Conservation (phyloP, 2,329 filamentous ascomycete genomes). For the Sodiomyces alkalinus region DNA sequence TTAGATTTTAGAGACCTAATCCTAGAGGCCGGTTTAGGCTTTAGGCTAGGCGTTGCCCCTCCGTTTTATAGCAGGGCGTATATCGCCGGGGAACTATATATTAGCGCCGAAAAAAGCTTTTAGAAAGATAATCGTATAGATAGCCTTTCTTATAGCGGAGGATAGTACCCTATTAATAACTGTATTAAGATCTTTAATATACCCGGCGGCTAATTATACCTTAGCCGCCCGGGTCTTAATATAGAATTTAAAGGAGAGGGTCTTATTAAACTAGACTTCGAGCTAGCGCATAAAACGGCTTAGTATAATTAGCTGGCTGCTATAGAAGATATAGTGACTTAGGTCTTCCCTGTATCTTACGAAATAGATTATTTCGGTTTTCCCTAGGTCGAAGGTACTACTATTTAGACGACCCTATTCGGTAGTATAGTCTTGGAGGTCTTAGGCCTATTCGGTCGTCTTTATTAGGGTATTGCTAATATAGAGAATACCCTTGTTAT, state of each 20-base stretch:
- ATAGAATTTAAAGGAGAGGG: constrained; percentile 7
- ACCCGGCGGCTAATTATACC: constrained; percentile 5
- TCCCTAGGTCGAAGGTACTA: constrained; percentile 9
- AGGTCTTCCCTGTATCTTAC: constrained; percentile 1
- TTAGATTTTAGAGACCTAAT: constrained; percentile 3
- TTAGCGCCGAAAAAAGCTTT: constrained; percentile 4
- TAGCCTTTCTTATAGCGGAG: constrained; percentile 1
- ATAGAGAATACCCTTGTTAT: constrained; percentile 8
- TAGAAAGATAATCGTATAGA: constrained; percentile 3
- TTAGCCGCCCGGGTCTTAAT: constrained; percentile 7
- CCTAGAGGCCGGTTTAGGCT: not conserved
- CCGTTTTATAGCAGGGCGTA: not conserved
- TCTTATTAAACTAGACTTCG: constrained; percentile 9
- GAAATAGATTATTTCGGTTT: constrained; percentile 11
- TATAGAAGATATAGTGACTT: constrained; percentile 1
- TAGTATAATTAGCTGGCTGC: constrained; percentile 1
- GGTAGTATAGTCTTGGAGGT: constrained; percentile 4
- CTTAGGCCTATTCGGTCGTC: constrained; percentile 4
- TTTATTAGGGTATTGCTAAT: constrained; percentile 5
- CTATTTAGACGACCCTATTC: constrained; percentile 8
- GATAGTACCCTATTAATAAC: constrained; percentile 2
- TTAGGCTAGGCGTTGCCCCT: not conserved
- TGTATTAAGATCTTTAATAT: constrained; percentile 5
- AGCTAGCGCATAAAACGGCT: constrained; percentile 8
- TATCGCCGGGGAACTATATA: constrained; percentile 3